A percentile compares a stretch with the other conserved stretches of the same genome.
Evolutionary conservation across 148 eudicot genomes (phyloP).

Genomic region (Fagopyrum tataricum): DNA sequence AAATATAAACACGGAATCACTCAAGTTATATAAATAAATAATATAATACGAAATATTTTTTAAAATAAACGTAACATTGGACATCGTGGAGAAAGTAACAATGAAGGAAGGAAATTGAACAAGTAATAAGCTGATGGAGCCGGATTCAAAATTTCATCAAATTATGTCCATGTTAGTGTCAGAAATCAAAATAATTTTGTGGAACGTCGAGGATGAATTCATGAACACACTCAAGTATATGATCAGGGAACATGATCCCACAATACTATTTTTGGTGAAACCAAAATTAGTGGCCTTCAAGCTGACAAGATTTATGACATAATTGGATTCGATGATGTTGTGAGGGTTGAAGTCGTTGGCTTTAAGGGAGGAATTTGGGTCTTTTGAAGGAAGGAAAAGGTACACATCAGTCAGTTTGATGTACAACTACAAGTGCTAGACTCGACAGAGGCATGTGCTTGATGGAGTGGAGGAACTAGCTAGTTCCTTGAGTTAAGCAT

Average conservation of each 20-base stretch:
- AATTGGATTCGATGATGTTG: neutral
- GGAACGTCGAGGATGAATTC: neutral
- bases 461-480: neutral
- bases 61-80: too few species aligned
- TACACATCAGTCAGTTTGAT: neutral
- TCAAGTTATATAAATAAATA: too few species aligned
- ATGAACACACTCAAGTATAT: neutral
- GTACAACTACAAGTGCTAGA: neutral
- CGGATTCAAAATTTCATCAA: too few species aligned
- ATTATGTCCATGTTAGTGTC: neutral
- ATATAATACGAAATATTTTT: too few species aligned
- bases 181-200: neutral
- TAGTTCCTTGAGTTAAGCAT: neutral
- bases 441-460: neutral
- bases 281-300: neutral
- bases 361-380: slow-evolving; percentile 5
- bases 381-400: neutral
- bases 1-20: too few species aligned
- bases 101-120: too few species aligned
- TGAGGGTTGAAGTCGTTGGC: neutral
- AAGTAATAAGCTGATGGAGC: too few species aligned
- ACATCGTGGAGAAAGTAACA: too few species aligned
- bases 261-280: neutral
- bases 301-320: neutral
- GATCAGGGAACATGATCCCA: neutral